Percentiles rank a stretch among this genome's conserved stretches.
These are phyloP conservation scores for Dendrostoma leiphaemia DNA, from an alignment of 2,329 filamentous ascomycete genomes.

Conservation along the genomic window DNA sequence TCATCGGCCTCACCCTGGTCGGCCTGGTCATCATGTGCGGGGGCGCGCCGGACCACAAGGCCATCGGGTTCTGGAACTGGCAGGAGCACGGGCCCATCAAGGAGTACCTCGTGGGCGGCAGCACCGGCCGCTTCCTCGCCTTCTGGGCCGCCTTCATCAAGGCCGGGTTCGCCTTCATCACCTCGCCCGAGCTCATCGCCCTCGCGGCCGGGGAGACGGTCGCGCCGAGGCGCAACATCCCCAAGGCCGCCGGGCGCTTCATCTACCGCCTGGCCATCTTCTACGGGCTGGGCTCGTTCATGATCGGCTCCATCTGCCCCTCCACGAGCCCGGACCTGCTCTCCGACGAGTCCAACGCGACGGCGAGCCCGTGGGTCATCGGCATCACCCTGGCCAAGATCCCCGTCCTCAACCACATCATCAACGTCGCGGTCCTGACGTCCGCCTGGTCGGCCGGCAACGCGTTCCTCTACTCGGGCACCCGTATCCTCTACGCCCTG, in stretches of 20 bases:
- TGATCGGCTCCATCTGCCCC: conserved; percentile 62
- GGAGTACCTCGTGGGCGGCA: conserved; percentile 43
- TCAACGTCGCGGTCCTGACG: conserved; percentile 67
- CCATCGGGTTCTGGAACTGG: conserved; percentile 36
- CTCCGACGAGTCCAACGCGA: conserved; percentile 54
- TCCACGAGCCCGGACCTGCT: conserved; percentile 62
- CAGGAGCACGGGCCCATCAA: conserved; percentile 42
- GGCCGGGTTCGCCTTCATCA: conserved; percentile 62
- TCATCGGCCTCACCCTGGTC: conserved; percentile 16
- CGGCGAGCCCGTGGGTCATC: conserved; percentile 62
- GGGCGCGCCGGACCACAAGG: conserved; percentile 7
- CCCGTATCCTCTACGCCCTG: conserved; percentile 68
- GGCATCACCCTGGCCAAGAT: conserved; percentile 68
- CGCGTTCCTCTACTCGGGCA: conserved; percentile 64
- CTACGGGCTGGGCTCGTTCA: conserved; percentile 60
- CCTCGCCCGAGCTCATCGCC: conserved; percentile 59
- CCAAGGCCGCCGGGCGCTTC: conserved; percentile 61
- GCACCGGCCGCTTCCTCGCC: conserved; percentile 53
- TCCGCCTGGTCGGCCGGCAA: conserved; percentile 64
- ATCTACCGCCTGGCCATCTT: conserved; percentile 62
- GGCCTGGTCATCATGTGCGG: conserved; percentile 19
- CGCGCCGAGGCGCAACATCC: conserved; percentile 63
- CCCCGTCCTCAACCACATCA: conserved; percentile 59
- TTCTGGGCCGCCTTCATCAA: conserved; percentile 56
- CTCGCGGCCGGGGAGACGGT: conserved; percentile 64